Conservation (phyloP, 768 basidiomycete genomes). For the Tricholoma furcatifolium region DNA sequence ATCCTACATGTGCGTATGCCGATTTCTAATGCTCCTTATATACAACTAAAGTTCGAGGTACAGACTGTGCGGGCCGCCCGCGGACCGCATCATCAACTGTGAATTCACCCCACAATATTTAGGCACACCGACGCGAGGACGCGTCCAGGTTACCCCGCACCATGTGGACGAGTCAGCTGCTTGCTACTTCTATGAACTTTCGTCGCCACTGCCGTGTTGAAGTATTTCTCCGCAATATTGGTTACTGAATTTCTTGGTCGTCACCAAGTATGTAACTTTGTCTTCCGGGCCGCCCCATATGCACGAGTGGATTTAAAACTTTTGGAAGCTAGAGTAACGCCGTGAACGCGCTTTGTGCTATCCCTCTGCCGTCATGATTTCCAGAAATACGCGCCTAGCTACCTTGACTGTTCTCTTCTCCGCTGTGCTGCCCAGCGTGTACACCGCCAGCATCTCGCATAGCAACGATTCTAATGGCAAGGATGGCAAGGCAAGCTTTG, state of each 20-base stretch:
- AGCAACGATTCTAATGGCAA: background rate
- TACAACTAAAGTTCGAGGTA: too few relatives aligned
- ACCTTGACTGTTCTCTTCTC: slow-evolving; percentile 2
- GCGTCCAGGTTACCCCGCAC: background rate
- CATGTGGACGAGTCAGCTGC: background rate
- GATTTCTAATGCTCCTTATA: too few relatives aligned
- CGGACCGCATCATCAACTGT: background rate
- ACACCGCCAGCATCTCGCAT: background rate
- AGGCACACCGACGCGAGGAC: background rate
- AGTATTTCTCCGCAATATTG: background rate
- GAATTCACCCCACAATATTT: background rate
- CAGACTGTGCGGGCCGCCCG: background rate
- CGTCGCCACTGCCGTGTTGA: background rate
- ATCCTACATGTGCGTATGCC: too few relatives aligned
- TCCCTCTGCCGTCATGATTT: slow-evolving; percentile 4
- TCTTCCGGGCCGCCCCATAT: background rate
- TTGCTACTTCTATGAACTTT: background rate
- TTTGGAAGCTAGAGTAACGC: background rate
- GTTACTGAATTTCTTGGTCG: background rate
- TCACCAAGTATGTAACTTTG: too few relatives aligned
- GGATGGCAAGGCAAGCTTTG: background rate
- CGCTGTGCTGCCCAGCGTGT: background rate
- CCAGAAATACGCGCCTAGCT: slow-evolving; percentile 9
- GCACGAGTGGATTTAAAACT: background rate
- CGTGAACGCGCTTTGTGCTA: background rate